Base-by-base conservation (phyloP, 2,329 filamentous ascomycete species). In the Ceratocystis eucalypticola region DNA sequence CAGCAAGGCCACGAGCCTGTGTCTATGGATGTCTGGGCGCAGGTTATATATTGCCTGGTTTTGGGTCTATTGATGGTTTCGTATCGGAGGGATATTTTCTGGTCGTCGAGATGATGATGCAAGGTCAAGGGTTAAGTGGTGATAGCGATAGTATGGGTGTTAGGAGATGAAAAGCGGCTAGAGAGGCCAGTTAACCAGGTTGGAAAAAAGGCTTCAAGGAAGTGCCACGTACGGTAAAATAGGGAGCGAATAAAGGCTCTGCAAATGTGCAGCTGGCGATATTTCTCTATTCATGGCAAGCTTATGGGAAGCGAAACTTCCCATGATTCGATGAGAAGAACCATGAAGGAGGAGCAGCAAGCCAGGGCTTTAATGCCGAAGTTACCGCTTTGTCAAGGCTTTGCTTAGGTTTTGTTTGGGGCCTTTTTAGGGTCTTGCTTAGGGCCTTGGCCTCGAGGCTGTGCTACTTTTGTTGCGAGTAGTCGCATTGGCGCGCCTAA, bases 1-100 rank as follows among this genome's bases (percentile, higher is more conserved):
- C 63, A 20, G 45, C 53, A 57, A 46, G 63, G 63, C 63, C 44
- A 28, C 41, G 6, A 28, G 41, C 61, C 37, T 46, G 61, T 48
- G 22, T 62, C 45, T 17, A 37, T 12, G 15, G 5, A 59, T 12
- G 46, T 10, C n/a, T 28, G 30, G 5, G 61, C 8, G 30, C 37
- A 44, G 20, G 25, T 45, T 17, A 22, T 37, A 8, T 22, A n/a
- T 17, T 25, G 61, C 10, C 61, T 45, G 10, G 5, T 8, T 22
- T 25, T 30, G 50, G 22, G 41, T 55, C 1, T 41, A 37, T 41
- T 45, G n/a, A 53, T 22, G 17, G 22, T 55, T 17, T 55, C n/a
- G 48, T 37, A 50, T 41, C n/a, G 61, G 20, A 25, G 61, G 37
- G 22, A 25, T 62, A 46, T 62, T 25, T 22, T 62, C 17, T 3